Evolutionary conservation across 1,139 yeast genomes (phyloP).

Genomic region (Lodderomyces beijingensis): DNA sequence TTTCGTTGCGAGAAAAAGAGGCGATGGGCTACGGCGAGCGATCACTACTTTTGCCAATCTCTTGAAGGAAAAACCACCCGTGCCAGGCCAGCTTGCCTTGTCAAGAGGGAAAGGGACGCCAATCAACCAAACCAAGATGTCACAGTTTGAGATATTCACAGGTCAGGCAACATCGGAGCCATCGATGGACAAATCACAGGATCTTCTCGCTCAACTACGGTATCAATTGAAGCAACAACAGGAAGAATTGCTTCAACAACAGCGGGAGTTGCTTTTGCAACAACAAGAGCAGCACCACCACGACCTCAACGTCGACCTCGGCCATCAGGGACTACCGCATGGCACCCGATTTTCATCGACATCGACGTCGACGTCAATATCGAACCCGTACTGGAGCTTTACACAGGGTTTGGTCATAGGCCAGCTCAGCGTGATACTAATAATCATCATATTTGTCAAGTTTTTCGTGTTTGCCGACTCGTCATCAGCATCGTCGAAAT

Average conservation of each 20-base stretch:
- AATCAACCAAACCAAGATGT: no score
- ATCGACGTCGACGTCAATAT: no score
- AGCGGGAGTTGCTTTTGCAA: slow-evolving; percentile 22
- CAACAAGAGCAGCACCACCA: slow-evolving; percentile 23
- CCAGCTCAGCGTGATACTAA: slow-evolving; percentile 74
- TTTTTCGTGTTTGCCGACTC: slow-evolving; percentile 86
- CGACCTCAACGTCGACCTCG: slow-evolving; percentile 78
- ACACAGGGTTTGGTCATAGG: slow-evolving; percentile 79
- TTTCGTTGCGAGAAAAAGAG: no score
- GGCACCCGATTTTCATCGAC: no score
- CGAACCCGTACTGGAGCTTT: slow-evolving; percentile 51
- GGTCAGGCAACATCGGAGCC: no score
- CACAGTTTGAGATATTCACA: no score
- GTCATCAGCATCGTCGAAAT: slow-evolving; percentile 29
- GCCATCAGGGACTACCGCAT: slow-evolving; percentile 82
- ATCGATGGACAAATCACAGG: no score
- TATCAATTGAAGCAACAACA: slow-evolving; percentile 30
- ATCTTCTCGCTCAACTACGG: slow-evolving; percentile 23
- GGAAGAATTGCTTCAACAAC: slow-evolving; percentile 28
- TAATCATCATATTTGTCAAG: slow-evolving; percentile 72
- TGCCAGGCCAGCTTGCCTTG: no score
- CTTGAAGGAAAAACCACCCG: no score
- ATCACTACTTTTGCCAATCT: no score
- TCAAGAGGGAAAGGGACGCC: no score
- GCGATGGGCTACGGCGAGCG: no score